Evolutionary conservation across 2,329 filamentous ascomycete species (phyloP), one percentile per base, ranked within the genome.

Genomic region (Bimuria novae-zelandiae): DNA sequence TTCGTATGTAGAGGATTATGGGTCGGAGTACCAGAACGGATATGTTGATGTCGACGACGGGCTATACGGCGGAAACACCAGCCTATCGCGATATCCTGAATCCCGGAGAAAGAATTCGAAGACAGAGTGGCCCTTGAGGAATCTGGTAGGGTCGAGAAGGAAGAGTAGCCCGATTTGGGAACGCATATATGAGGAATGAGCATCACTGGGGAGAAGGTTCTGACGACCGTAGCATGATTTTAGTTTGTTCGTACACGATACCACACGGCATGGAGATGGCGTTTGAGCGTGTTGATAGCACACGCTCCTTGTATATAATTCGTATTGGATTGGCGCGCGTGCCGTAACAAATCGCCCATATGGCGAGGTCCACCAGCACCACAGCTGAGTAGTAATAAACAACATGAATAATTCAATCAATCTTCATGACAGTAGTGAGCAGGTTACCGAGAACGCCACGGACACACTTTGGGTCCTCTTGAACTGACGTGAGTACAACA

Each of bases 111-210:
- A 56, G 49, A 63, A 51, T 10, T 62, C 56, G 29, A 65, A 52
- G 53, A 64, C 57, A 0, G 69, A 72, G 42, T 73, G 70, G 69
- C 70, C 70, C 35, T 45, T 73, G 47, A 60, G 57, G 10, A 70
- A 64, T 36, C 44, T 61, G 5, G 36, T 60, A 12, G 60, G 59
- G 3, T 50, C 50, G 14, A 43, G 51, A 37, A 55, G 65, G 43
- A 65, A 58, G 21, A 63, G 57, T 39, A 70, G 67, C 55, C 64
- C 68, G 29, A 54, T 69, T 41, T 72, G 67, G 65, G 69, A 72
- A 52, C 60, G 65, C 1, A 64, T 73, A 21, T 72, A 71, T 39
- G 67, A 68, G 43, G 54, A 53, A 41, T 57, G 48, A 59, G 59
- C 55, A 29, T 22, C n/a, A 58, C n/a, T 19, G 40, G 27, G 44